Evolutionary conservation across 2,329 filamentous ascomycete genomes (phyloP), one percentile per base, ranked within the genome.

Genomic region (Aspergillus ustus): DNA sequence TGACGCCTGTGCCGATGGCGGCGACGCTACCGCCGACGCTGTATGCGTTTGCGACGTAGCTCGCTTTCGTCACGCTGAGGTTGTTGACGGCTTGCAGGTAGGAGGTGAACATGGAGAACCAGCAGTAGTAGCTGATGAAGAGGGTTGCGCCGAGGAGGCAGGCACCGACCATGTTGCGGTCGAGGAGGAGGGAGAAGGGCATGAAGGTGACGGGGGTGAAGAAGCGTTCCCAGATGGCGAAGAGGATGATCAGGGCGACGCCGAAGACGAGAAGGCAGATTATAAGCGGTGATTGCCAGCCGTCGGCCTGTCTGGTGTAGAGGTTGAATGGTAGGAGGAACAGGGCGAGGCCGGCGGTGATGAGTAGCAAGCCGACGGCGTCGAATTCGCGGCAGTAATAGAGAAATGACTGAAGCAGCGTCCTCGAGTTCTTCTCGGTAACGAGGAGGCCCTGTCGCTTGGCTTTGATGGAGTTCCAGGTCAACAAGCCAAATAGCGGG

Each of bases 1-100:
- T 15, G 4, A 40, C 34, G 69, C 79, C 48, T 19, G 57, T 52
- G 49, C 46, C 52, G 48, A 50, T 59, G 7, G 37, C 49, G 11
- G 48, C 57, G 8, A 59, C 46, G 34, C 34, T 29, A 43, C 52
- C 48, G 8, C 37, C 48, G n/a, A 59, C 49, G 2, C 48, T 59
- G 7, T 50, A 40, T 40, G 34, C 34, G 11, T 40, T 40, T 11
- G 34, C 34, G 1, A 40, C 34, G 11, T 40, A 40, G 34, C 34
- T 40, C 1, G 34, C 34, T 15, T 40, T 40, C 1, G 34, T 40
- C 11, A 40, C 34, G 4, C 34, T 40, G 34, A 40, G 34, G 34
- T 15, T 15, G 11, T 40, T 40, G 2, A 40, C 34, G 2, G 11
- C 34, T 13, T 40, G 34, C 11, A 40, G 34, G 34, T 40, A 40